Evolutionary conservation across 495 filamentous ascomycete species (phyloP).

Genomic region (Penicillium tannophilum): DNA sequence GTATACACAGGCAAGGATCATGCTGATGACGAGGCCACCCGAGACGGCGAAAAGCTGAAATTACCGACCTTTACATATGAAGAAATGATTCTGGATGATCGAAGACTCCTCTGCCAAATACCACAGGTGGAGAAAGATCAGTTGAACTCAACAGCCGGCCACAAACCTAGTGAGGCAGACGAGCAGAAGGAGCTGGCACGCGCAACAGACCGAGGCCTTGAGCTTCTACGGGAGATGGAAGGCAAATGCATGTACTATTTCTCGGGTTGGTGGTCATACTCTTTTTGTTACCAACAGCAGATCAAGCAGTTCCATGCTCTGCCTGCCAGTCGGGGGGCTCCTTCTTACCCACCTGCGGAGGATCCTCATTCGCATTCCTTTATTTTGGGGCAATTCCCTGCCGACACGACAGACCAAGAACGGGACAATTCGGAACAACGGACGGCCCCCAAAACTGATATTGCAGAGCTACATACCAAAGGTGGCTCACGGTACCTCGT

Average conservation of each 20-base stretch:
- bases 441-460: conserved; percentile 34
- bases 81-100: conserved; percentile 66
- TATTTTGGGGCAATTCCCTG: conserved; percentile 66
- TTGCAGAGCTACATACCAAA: conserved; percentile 73
- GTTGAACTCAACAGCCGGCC: conserved; percentile 56
- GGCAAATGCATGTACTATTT: conserved; percentile 88
- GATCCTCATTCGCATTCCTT: conserved; percentile 80
- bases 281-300: conserved; percentile 86
- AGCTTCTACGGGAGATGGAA: conserved; percentile 85
- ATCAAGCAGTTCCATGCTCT: conserved; percentile 92
- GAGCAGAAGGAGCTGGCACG: conserved; percentile 83
- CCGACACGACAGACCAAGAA: conserved; percentile 21
- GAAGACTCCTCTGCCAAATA: conserved; percentile 81
- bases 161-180: conserved; percentile 59
- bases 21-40: conserved; percentile 13
- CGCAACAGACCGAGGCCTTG: conserved; percentile 82
- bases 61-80: conserved; percentile 34
- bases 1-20: conserved; percentile 24
- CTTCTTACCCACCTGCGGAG: conserved; percentile 69
- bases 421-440: conserved; percentile 35
- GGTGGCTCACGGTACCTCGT: conserved; percentile 89
- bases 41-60: not conserved
- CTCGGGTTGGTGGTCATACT: conserved; percentile 96
- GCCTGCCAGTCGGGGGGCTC: conserved; percentile 62
- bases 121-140: conserved; percentile 62